A percentile compares a stretch with the other conserved stretches of the same genome.
Conservation (phyloP, 192 early-diverging fungal genomes). For the Coemansia sp. region DNA sequence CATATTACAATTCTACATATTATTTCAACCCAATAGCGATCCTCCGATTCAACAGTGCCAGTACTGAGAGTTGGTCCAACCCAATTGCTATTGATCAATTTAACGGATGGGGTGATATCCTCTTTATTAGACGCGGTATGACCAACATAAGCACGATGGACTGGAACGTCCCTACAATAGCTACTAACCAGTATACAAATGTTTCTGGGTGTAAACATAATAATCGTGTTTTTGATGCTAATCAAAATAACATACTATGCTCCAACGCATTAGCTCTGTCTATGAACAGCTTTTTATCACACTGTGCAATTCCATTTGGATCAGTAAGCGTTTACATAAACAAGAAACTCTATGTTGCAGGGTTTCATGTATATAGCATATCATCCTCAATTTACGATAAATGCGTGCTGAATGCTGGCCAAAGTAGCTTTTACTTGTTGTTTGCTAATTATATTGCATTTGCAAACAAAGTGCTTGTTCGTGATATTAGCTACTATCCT, state of each 20-base stretch:
- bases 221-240: neutral
- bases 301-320: neutral
- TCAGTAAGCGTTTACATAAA: neutral
- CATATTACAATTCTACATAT: neutral
- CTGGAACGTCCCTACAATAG: neutral
- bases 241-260: neutral
- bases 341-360: neutral
- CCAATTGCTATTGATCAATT: neutral
- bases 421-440: neutral
- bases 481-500: neutral
- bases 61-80: neutral
- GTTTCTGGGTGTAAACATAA: neutral
- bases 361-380: neutral
- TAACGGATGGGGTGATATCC: neutral
- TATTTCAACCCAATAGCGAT: constrained; percentile 9
- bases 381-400: neutral
- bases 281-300: neutral
- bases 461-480: neutral
- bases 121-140: neutral
- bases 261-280: neutral
- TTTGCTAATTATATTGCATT: constrained; percentile 8
- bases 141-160: neutral
- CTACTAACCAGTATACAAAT: neutral
- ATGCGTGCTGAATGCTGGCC: neutral
- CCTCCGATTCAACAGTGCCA: neutral